Base-by-base conservation (phyloP, 257 asterid species). In the Capsicum pubescens region DNA sequence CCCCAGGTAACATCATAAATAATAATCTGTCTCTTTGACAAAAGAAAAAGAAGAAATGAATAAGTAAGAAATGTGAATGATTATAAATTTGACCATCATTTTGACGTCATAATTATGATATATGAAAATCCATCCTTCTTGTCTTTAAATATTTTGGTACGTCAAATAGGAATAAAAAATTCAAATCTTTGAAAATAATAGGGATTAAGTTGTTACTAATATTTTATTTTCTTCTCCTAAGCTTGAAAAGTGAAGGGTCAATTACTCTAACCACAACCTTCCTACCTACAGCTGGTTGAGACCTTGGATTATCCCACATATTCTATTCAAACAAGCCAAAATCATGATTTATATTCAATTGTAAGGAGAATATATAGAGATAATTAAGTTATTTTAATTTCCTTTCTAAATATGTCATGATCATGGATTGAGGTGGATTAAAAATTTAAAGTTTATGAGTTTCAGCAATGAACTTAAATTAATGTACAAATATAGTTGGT, bases 221-320 rank as follows among this genome's bases (percentile, higher is more conserved):
- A 4, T 39, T 39, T 39, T 39, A 39, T 3, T 39, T 39, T n/a
- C 46, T 70, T 70, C 36, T 44, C 1, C 32, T 46, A 71, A 10
- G 36, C 39, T n/a, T 71, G 79, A 39, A n/a, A 71, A 71, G 32
- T 44, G 58, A 71, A 71, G n/a, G 58, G 58, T 71, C 79, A 71
- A 44, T 71, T 70, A 70, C n/a, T 70, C 36, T 70, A 70, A 17
- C 79, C 57, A 2, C 17, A 70, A 44, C 16, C 79, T 17, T 70
- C 79, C 79, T 17, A 46, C 58, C 79, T 71, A 46, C 17, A 46
- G 58, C 17, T 5, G 56, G 35, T 46, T 46, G 79, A 71, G 55
- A 46, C 35, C 58, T 42, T 71, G 15, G 55, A 71, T 50, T 17
- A 17, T 17, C 56, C 52, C 16, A 21, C 13, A 9, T 64, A 64